Evolutionary conservation across 257 asterid species (phyloP).

Genomic region (Cruciata laevipes): DNA sequence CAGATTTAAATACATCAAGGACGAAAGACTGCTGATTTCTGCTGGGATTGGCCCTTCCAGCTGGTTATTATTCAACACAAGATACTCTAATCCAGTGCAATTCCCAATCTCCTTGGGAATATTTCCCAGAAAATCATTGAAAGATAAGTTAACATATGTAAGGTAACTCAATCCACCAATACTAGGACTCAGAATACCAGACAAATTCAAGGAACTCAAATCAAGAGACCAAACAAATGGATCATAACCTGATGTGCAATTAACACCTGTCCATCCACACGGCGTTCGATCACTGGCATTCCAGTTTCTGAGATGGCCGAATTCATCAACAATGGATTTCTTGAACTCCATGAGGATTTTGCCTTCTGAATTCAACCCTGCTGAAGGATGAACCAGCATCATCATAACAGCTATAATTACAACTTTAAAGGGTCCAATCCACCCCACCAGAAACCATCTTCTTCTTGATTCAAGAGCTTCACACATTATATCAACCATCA

Average conservation of each 20-base stretch:
- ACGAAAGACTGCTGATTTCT: constrained; percentile 49
- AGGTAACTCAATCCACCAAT: constrained; percentile 48
- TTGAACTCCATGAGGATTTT: constrained; percentile 54
- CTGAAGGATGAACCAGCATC: constrained; percentile 33
- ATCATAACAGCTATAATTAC: constrained; percentile 19
- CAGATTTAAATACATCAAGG: constrained; percentile 35
- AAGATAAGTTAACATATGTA: constrained; percentile 54
- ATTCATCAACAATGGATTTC: constrained; percentile 45
- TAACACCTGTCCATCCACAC: constrained; percentile 77
- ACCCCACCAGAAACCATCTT: constrained; percentile 27
- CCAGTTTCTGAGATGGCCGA: constrained; percentile 49
- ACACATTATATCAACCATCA: constrained; percentile 38
- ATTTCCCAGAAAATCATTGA: constrained; percentile 45
- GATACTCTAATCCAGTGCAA: constrained; percentile 39
- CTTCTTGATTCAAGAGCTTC: constrained; percentile 37
- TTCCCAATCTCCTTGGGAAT: constrained; percentile 72
- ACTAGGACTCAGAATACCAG: constrained; percentile 53
- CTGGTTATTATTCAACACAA: constrained; percentile 50
- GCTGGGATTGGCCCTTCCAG: constrained; percentile 59
- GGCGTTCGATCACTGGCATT: constrained; percentile 59
- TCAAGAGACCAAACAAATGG: constrained; percentile 59
- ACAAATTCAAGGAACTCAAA: constrained; percentile 49
- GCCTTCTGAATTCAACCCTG: constrained; percentile 64
- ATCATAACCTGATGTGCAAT: constrained; percentile 39
- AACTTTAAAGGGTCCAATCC: constrained; percentile 26